Evolutionary conservation across 78 protist species (phyloP).

Genomic region (Chrysochromulina tobinii): DNA sequence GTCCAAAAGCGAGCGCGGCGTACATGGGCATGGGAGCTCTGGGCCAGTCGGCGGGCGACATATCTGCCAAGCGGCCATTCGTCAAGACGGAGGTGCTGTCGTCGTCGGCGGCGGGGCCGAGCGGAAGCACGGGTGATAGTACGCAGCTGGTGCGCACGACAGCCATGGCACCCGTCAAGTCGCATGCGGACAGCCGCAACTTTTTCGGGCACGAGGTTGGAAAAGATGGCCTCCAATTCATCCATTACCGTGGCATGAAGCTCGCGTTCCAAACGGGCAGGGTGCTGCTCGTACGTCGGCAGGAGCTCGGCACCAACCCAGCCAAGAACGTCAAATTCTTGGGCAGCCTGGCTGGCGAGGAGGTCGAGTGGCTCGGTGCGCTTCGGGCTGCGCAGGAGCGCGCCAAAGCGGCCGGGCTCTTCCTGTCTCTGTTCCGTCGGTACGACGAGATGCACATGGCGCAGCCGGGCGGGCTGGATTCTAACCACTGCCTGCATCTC

Average conservation of each 20-base stretch:
- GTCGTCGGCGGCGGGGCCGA: too few relatives aligned
- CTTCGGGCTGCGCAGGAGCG: not conserved
- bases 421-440: not conserved
- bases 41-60: too few relatives aligned
- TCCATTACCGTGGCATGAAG: constrained; percentile 11
- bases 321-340: constrained; percentile 7
- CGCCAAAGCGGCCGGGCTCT: not conserved
- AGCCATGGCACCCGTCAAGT: too few relatives aligned
- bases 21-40: too few relatives aligned
- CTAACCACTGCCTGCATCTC: constrained; percentile 13
- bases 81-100: too few relatives aligned
- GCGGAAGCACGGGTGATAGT: too few relatives aligned
- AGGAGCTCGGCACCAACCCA: not conserved
- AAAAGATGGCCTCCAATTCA: not conserved
- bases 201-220: not conserved
- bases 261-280: not conserved
- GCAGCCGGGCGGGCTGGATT: not conserved
- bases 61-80: too few relatives aligned
- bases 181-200: not conserved
- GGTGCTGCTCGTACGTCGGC: not conserved
- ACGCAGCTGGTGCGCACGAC: too few relatives aligned
- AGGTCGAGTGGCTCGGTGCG: not conserved
- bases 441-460: not conserved
- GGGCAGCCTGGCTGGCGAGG: not conserved
- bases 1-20: too few relatives aligned